Percentiles rank a stretch among this genome's conserved stretches.
phyloP scores from a whole-genome alignment of 2,329 filamentous ascomycete species.

The Alternaria ethzedia region DNA sequence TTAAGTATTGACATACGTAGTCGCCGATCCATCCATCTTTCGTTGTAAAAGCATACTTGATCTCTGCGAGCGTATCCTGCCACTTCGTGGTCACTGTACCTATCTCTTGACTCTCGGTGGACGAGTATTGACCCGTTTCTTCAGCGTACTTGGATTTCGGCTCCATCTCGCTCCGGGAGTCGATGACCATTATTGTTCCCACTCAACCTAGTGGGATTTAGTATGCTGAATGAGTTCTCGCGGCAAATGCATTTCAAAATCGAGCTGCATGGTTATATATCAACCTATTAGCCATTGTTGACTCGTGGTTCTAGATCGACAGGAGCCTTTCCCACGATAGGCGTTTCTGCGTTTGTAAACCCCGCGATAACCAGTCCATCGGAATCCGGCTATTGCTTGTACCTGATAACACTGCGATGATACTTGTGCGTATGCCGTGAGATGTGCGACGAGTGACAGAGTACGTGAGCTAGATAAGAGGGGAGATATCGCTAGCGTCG shows the following conservation, averaged over 20 bases:
- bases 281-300: background rate
- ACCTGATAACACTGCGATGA: background rate
- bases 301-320: background rate
- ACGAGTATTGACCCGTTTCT: constrained; percentile 10
- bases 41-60: constrained; percentile 45
- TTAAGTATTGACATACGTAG: constrained; percentile 38
- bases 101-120: constrained; percentile 5
- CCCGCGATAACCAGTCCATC: background rate
- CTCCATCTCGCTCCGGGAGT: background rate
- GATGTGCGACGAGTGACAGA: background rate
- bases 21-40: constrained; percentile 50
- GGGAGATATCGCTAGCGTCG: constrained; percentile 4
- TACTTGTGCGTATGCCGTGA: background rate
- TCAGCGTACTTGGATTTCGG: constrained; percentile 4
- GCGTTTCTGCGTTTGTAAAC: background rate
- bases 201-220: background rate
- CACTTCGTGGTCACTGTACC: constrained; percentile 9
- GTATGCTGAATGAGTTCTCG: background rate
- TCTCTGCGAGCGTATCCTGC: constrained; percentile 13
- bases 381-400: background rate
- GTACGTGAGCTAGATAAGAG: constrained; percentile 2
- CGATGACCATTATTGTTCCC: background rate
- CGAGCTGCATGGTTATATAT: background rate
- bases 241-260: background rate
- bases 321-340: constrained; percentile 1